A percentile compares a stretch with the other conserved stretches of the same genome.
Evolutionary conservation across 805 yeast species (phyloP).

Genomic region (Monosporozyma siamensis): DNA sequence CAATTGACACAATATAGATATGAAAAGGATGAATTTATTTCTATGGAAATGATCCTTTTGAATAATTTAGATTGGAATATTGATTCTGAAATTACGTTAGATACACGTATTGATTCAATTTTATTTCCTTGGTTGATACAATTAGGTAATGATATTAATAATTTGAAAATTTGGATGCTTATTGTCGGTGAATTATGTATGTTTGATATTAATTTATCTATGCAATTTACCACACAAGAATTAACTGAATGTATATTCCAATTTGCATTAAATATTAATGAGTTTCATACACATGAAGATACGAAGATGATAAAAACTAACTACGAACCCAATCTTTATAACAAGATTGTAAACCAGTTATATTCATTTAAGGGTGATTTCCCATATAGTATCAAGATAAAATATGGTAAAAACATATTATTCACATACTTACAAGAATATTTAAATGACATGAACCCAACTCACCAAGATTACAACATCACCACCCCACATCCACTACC

Average conservation of each 20-base stretch:
- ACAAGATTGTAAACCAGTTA: not conserved
- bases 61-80: conserved; percentile 57
- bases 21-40: conserved; percentile 44
- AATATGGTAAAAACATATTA: conserved; percentile 11
- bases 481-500: not conserved
- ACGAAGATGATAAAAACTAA: conserved; percentile 10
- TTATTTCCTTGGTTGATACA: conserved; percentile 18
- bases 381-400: conserved; percentile 26
- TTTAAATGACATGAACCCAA: too few relatives aligned
- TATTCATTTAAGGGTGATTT: not conserved
- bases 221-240: conserved; percentile 27
- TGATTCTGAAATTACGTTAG: conserved; percentile 39
- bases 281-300: conserved; percentile 11
- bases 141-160: conserved; percentile 27
- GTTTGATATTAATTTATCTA: conserved; percentile 47
- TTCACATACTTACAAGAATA: not conserved
- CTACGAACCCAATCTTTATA: not conserved
- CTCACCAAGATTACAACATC: too few relatives aligned
- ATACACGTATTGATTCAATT: conserved; percentile 50
- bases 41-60: conserved; percentile 60
- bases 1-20: conserved; percentile 51
- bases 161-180: conserved; percentile 45
- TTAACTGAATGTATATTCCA: conserved; percentile 32
- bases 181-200: conserved; percentile 59
- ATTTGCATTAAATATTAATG: conserved; percentile 37